A percentile compares a stretch with the other conserved stretches of the same genome.
Evolutionary conservation across 192 early-diverging fungal genomes (phyloP).

Genomic region (Entophlyctis helioformis): DNA sequence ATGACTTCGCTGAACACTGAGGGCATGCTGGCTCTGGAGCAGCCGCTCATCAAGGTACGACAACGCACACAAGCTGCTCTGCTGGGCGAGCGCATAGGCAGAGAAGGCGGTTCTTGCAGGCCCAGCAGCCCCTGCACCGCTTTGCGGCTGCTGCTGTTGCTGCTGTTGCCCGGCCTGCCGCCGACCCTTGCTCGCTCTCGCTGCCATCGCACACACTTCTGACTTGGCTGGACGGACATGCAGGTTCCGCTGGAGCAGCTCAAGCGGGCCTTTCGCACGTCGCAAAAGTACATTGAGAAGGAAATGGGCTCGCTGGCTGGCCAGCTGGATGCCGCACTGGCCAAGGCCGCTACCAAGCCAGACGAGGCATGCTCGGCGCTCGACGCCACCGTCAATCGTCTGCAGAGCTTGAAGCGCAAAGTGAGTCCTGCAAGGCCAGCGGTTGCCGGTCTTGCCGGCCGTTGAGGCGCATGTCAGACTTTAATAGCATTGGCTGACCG

Average conservation of each 20-base stretch:
- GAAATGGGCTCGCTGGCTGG: conserved; percentile 39
- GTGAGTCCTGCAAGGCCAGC: no score
- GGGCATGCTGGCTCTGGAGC: conserved; percentile 81
- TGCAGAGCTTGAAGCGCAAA: conserved; percentile 65
- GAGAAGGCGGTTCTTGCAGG: neutral
- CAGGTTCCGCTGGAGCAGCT: conserved; percentile 84
- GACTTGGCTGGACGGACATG: neutral
- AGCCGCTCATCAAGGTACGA: conserved; percentile 83
- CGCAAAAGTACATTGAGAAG: conserved; percentile 75
- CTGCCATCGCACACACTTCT: neutral
- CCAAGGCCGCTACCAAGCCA: neutral
- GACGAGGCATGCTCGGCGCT: conserved; percentile 46
- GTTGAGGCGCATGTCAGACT: no score
- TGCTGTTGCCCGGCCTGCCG: neutral
- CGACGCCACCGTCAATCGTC: conserved; percentile 49
- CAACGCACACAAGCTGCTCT: neutral
- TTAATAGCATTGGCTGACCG: no score
- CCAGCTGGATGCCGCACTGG: conserved; percentile 7
- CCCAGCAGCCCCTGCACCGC: neutral
- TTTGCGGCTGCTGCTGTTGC: neutral
- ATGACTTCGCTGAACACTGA: conserved; percentile 18
- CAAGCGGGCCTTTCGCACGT: conserved; percentile 54
- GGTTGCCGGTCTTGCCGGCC: no score
- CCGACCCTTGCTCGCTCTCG: neutral
- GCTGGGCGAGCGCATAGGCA: no score